A percentile compares a stretch with the other conserved stretches of the same genome.
These are phyloP conservation scores for Globisporangium nodosum DNA, from an alignment of 352 stramenopile species.

Conservation along the genomic window DNA sequence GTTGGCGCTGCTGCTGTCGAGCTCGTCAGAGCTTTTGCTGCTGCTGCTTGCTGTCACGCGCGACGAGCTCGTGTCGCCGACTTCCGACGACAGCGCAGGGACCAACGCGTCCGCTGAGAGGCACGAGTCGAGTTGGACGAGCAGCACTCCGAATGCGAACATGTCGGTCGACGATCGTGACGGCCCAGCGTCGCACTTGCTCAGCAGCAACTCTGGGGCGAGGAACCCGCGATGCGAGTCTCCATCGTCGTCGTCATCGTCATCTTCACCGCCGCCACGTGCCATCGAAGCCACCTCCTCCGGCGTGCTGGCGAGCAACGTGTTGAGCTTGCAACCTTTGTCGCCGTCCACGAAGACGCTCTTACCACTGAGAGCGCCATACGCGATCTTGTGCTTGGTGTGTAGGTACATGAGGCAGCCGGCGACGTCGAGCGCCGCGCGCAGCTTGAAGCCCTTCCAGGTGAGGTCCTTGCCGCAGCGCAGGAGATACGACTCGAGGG, in stretches of 20 bases:
- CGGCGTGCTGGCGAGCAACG: slow-evolving; percentile 56
- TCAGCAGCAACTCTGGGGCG: slow-evolving; percentile 50
- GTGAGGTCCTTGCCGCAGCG: slow-evolving; percentile 31
- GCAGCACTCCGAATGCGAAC: slow-evolving; percentile 69
- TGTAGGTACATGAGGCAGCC: slow-evolving; percentile 74
- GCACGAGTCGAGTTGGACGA: slow-evolving; percentile 51
- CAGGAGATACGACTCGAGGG: slow-evolving; percentile 52
- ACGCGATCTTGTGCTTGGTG: slow-evolving; percentile 60
- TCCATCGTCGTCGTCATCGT: background rate
- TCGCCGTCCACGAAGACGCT: slow-evolving; percentile 67
- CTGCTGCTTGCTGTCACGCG: slow-evolving; percentile 24
- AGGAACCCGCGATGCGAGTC: slow-evolving; percentile 30
- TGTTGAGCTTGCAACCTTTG: slow-evolving; percentile 79
- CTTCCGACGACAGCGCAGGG: slow-evolving; percentile 24
- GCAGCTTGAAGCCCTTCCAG: slow-evolving; percentile 78
- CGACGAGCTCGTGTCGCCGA: slow-evolving; percentile 15
- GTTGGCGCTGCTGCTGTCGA: slow-evolving; percentile 28
- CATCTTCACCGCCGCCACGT: slow-evolving; percentile 2
- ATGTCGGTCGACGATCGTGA: slow-evolving; percentile 53
- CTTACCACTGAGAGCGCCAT: slow-evolving; percentile 60
- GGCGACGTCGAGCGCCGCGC: slow-evolving; percentile 57
- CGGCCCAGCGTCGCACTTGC: slow-evolving; percentile 13
- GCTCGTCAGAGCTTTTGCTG: slow-evolving; percentile 11
- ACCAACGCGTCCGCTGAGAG: slow-evolving; percentile 64
- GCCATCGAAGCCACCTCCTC: slow-evolving; percentile 13